These are phyloP conservation scores for Physaria fendleri DNA, from an alignment of 345 rosid species.

Conservation along the genomic window DNA sequence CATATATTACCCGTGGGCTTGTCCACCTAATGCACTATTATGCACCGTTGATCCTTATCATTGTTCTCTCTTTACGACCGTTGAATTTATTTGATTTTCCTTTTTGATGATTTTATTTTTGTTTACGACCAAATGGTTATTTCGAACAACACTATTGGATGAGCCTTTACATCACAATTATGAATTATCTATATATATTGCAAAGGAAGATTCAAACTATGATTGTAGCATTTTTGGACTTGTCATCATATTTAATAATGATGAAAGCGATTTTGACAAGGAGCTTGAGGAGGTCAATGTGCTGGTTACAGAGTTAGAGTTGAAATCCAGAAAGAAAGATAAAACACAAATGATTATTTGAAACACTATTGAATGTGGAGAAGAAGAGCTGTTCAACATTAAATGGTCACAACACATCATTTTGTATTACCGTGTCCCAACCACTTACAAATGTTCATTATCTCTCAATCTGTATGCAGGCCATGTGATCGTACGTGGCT, in stretches of 20 bases:
- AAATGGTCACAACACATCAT: constrained; percentile 7
- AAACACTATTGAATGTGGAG: neutral
- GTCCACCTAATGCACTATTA: constrained; percentile 11
- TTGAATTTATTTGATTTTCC: neutral
- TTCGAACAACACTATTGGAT: too few species aligned
- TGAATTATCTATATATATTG: neutral
- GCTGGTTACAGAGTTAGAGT: neutral
- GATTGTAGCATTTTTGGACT: too few species aligned
- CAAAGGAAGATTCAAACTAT: neutral
- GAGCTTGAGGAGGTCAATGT: neutral
- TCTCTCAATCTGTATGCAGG: neutral
- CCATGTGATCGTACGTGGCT: constrained; percentile 19
- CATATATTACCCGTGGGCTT: constrained; percentile 8
- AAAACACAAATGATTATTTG: neutral
- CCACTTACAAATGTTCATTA: constrained; percentile 13
- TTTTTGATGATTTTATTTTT: neutral
- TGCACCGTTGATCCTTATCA: neutral
- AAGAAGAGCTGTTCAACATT: constrained; percentile 7
- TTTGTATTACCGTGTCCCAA: constrained; percentile 14
- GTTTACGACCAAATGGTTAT: too few species aligned
- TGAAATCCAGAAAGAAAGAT: neutral
- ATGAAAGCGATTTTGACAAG: neutral
- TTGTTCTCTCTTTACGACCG: neutral
- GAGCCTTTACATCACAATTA: neutral
- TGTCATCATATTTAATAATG: too few species aligned